Base-by-base conservation (phyloP, 2,329 filamentous ascomycete species). In the Diaporthe australafricana region DNA sequence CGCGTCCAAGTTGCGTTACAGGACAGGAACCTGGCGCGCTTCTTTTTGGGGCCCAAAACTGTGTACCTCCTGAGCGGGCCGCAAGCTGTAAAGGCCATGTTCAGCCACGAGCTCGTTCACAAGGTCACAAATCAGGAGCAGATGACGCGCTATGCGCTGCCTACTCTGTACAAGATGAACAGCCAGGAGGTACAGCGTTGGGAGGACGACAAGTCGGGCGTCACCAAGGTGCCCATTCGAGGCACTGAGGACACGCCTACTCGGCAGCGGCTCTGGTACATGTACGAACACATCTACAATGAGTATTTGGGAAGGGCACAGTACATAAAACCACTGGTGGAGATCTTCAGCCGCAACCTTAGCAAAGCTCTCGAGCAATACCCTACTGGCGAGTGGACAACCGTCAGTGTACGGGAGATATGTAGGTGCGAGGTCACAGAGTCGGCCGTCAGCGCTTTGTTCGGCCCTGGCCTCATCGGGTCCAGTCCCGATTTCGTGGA, bases 151-250 rank as follows among this genome's bases (percentile, higher is more conserved):
- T 76, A 30, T 14, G 77, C 9, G 32, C 73, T 38, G 66, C 73
- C n/a, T 66, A 73, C 25, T 47, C 57, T 2, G 22, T 70, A 4
- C 55, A 73, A 14, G 50, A 75, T 32, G 50, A 53, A 32, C 50
- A 25, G 25, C 27, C 25, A 53, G 8, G 50, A 53, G 27, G 5
- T 53, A 5, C 30, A 53, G 50, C 50, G 50, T 4, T 53, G 50
- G 50, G 50, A 53, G 25, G 16, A 53, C 12, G 76, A 77, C 47
- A 74, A 75, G 47, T 72, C 76, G 71, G 85, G 86, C 0, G 76
- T 81, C 12, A n/a, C 53, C 11, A 50, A 60, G 38, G 53, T 47
- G 2, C 72, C 75, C 6, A 38, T 67, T 5, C 67, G 68, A 2
- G 75, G 73, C 9, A 68, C 68, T 5, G 74, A 73, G 52, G 40